A percentile compares a stretch with the other conserved stretches of the same genome.
Conservation (phyloP, 169 alveolate species). For the Cryptosporidium xiaoi region DNA sequence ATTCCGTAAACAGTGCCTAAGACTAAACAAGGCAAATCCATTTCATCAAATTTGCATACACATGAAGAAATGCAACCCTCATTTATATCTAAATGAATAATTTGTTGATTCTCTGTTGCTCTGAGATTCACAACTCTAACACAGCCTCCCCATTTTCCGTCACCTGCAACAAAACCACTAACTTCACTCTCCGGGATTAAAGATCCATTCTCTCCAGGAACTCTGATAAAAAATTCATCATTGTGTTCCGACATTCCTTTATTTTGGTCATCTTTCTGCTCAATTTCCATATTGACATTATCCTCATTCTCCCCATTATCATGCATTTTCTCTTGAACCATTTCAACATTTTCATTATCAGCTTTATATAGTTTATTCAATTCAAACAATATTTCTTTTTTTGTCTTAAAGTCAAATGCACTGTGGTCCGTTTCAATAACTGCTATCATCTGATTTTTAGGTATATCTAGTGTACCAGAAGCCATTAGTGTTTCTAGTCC, state of each 20-base stretch:
- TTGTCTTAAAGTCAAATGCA: conserved; percentile 81
- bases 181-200: conserved; percentile 79
- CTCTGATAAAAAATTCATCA: conserved; percentile 28
- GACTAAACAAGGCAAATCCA: conserved; percentile 88
- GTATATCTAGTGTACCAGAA: conserved; percentile 66
- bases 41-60: conserved; percentile 87
- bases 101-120: conserved; percentile 84
- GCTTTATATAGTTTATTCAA: conserved; percentile 21
- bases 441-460: conserved; percentile 84
- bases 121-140: conserved; percentile 88
- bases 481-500: conserved; percentile 78
- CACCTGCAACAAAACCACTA: conserved; percentile 92
- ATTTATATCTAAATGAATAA: conserved; percentile 91
- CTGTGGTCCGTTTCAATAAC: conserved; percentile 91
- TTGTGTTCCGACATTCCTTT: neutral
- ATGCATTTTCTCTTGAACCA: neutral
- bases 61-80: conserved; percentile 94
- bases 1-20: conserved; percentile 93
- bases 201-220: conserved; percentile 78
- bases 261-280: neutral
- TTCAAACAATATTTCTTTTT: conserved; percentile 34
- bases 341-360: neutral
- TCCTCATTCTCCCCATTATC: neutral
- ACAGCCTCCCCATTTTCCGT: conserved; percentile 95
- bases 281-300: neutral